Conservation (phyloP, 805 yeast species). For the Yamadazyma takamatsuzukensis region DNA sequence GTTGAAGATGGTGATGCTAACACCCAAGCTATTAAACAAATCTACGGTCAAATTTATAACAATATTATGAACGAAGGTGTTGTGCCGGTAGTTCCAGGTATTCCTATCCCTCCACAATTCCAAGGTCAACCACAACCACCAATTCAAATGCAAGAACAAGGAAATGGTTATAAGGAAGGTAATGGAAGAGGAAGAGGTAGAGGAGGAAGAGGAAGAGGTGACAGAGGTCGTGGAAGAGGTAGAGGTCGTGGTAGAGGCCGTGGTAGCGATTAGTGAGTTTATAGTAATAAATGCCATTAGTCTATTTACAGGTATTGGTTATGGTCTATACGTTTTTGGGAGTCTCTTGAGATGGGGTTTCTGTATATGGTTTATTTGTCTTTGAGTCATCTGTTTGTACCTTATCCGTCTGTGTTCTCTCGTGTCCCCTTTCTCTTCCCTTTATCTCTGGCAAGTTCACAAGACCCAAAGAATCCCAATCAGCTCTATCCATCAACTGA, state of each 20-base stretch:
- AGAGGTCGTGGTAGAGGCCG: slow-evolving; percentile 10
- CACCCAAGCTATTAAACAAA: slow-evolving; percentile 35
- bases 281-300: no score
- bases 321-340: no score
- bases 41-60: slow-evolving; percentile 41
- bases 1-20: slow-evolving; percentile 17
- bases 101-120: slow-evolving; percentile 36
- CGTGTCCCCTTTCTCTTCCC: no score
- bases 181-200: slow-evolving; percentile 11
- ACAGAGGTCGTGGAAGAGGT: slow-evolving; percentile 10
- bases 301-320: no score
- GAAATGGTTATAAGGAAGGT: slow-evolving; percentile 1
- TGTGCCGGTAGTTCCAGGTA: slow-evolving; percentile 30
- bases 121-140: slow-evolving; percentile 18
- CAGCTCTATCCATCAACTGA: slow-evolving; percentile 39
- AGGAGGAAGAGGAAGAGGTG: slow-evolving; percentile 18
- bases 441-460: slow-evolving; percentile 38
- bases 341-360: no score
- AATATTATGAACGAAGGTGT: slow-evolving; percentile 40
- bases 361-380: no score
- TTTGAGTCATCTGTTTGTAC: no score
- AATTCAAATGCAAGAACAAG: slow-evolving; percentile 2
- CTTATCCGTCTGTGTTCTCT: no score
- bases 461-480: slow-evolving; percentile 43
- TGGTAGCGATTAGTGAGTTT: no score